Evolutionary conservation across 164 flowering plant species (phyloP), one percentile per base, ranked within the genome.

Genomic region (Aristolochia fimbriata): DNA sequence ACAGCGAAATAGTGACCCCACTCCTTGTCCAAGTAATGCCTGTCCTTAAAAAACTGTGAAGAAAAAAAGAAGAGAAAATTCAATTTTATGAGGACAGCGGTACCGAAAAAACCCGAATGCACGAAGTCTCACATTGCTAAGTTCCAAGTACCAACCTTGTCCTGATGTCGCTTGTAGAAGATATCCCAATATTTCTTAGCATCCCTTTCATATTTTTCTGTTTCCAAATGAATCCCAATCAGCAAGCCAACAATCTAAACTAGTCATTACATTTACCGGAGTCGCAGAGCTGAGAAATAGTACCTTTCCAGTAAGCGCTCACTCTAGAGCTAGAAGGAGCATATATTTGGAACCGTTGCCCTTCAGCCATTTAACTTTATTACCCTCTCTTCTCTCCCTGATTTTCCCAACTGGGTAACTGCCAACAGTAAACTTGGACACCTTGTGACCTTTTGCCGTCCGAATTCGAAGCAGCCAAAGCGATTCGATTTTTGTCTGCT

Each of bases 171-270:
- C 70, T 82, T 93, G 79, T 93, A 93, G 65, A 93, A 93, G 58
- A 78, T 49, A 72, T 93, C 97, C 99, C 99, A 93, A 57, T 93
- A 90, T 84, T 83, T 93, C 72, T 68, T 86, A 8, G 98, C 95
- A 5, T 91, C 95, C 58, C 78, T 82, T 63, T 91, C 96, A 64
- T 91, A 88, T 74, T 86, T 88, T 16, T 81, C 94, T 86, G 83
- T 62, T 30, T 22, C 62, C 60, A 1, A 30, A 25, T 22, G 27
- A 33, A 56, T 41, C 50, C 21, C 53, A 58, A 15, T 21, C 23
- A 33, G 17, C 19, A 55, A 23, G 24, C 13, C 9, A 45, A 46
- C 24, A 15, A 24, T 13, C 16, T 19, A 51, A 24, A 13, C n/a
- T 11, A 19, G 14, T 12, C 30, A 54, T 3, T 9, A 27, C 45